These are phyloP conservation scores for Ophiosphaerella herpotricha DNA, from an alignment of 2,329 filamentous ascomycete species.

Conservation along the genomic window DNA sequence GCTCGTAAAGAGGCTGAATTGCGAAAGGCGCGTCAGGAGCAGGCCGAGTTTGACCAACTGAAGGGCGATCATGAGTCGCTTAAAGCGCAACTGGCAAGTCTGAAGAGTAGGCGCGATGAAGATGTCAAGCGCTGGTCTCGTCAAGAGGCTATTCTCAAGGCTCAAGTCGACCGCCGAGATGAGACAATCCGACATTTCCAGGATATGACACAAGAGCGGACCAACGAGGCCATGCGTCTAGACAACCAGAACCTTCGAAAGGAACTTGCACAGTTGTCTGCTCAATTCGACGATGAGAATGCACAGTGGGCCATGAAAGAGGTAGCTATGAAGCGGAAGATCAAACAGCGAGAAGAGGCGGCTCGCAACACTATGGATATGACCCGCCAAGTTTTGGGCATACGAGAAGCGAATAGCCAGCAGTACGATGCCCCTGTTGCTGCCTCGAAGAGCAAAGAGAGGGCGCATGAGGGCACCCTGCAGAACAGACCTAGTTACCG, in stretches of 20 bases:
- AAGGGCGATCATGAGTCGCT: constrained; percentile 72
- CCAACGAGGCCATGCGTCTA: constrained; percentile 45
- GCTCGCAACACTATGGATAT: constrained; percentile 33
- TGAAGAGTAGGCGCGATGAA: constrained; percentile 71
- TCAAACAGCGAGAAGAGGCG: constrained; percentile 35
- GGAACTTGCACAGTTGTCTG: constrained; percentile 43
- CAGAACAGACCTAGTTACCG: constrained; percentile 35
- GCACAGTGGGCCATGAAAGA: constrained; percentile 41
- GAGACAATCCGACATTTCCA: constrained; percentile 47
- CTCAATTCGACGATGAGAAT: constrained; percentile 41
- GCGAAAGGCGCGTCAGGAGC: constrained; percentile 42
- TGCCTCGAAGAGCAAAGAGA: constrained; percentile 21
- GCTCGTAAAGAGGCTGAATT: constrained; percentile 41
- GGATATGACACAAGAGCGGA: constrained; percentile 43
- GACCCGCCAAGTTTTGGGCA: constrained; percentile 36
- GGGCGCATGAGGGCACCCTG: constrained; percentile 18
- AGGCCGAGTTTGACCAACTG: constrained; percentile 59
- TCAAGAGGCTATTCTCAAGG: constrained; percentile 39
- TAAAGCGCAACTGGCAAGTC: constrained; percentile 72
- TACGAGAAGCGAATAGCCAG: constrained; percentile 33
- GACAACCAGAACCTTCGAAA: constrained; percentile 49
- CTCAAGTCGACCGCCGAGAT: constrained; percentile 41
- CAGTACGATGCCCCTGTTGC: constrained; percentile 8
- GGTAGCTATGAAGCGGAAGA: constrained; percentile 38
- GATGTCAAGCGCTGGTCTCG: constrained; percentile 41